Evolutionary conservation across 345 rosid species (phyloP).

Genomic region (Melaleuca quinquenervia): DNA sequence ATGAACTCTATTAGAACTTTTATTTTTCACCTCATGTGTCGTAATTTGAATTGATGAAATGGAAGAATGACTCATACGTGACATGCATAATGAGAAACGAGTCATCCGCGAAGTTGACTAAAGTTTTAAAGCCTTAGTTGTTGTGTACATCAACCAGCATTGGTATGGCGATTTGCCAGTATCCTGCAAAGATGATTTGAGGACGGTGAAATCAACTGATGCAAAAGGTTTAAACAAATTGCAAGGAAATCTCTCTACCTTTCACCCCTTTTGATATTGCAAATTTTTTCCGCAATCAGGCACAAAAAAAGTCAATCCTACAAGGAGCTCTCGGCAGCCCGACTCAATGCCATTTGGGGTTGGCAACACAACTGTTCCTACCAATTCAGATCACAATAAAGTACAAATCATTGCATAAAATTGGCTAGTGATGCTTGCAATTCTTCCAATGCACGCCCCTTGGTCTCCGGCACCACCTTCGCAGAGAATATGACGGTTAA

Average conservation of each 20-base stretch:
- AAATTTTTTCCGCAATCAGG: neutral
- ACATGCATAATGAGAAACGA: no score
- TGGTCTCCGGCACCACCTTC: constrained; percentile 15
- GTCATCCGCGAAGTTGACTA: neutral
- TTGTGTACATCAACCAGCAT: neutral
- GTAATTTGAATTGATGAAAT: neutral
- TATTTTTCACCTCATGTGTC: no score
- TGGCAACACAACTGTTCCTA: neutral
- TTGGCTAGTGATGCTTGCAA: constrained; percentile 8
- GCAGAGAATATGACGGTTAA: constrained; percentile 2
- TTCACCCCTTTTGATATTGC: neutral
- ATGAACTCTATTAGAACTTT: no score
- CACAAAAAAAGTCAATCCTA: neutral
- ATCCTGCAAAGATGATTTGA: neutral
- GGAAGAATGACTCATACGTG: no score
- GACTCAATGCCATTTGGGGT: neutral
- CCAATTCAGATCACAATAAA: neutral
- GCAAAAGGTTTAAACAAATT: neutral
- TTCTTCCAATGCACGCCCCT: constrained; percentile 12
- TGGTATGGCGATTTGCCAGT: neutral
- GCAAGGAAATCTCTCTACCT: neutral
- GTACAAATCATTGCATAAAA: neutral
- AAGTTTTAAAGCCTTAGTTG: neutral
- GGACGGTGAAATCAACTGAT: neutral
- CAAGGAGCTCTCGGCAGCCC: neutral